Evolutionary conservation across 164 flowering plant genomes (phyloP).

Genomic region (Litsea cubeba): DNA sequence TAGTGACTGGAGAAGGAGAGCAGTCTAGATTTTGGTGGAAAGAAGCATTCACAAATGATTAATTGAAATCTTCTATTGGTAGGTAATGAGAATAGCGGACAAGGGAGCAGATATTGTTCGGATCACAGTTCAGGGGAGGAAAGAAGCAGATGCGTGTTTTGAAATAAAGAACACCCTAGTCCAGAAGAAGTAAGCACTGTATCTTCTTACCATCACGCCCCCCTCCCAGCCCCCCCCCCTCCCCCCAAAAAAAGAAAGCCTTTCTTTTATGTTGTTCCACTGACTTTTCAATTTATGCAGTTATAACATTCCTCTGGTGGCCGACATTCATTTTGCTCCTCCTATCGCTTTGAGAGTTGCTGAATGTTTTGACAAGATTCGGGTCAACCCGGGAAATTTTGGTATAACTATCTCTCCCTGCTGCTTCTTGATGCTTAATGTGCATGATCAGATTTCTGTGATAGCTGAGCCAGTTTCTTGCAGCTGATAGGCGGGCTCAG

Average conservation of each 20-base stretch:
- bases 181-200: slow-evolving; percentile 72
- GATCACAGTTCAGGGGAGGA: slow-evolving; percentile 96
- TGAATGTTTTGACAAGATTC: slow-evolving; percentile 96
- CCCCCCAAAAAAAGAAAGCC: no score
- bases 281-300: slow-evolving; percentile 39
- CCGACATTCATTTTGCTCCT: slow-evolving; percentile 98
- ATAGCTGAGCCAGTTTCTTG: slow-evolving; percentile 18
- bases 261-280: no score
- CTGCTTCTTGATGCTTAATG: background rate
- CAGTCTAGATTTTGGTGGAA: background rate
- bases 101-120: slow-evolving; percentile 93
- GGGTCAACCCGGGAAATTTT: slow-evolving; percentile 97
- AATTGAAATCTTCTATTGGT: slow-evolving; percentile 1
- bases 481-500: slow-evolving; percentile 98
- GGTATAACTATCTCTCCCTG: slow-evolving; percentile 36
- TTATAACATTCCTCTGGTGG: slow-evolving; percentile 91
- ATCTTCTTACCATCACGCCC: background rate
- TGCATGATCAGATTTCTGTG: slow-evolving; percentile 1
- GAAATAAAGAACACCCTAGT: slow-evolving; percentile 88
- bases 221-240: no score
- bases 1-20: background rate
- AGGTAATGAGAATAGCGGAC: slow-evolving; percentile 98
- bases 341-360: slow-evolving; percentile 92
- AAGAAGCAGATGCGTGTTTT: slow-evolving; percentile 95
- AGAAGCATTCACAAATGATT: background rate